Evolutionary conservation across 2,329 filamentous ascomycete genomes (phyloP), one percentile per base, ranked within the genome.

Genomic region (Hirsutella thompsonii): DNA sequence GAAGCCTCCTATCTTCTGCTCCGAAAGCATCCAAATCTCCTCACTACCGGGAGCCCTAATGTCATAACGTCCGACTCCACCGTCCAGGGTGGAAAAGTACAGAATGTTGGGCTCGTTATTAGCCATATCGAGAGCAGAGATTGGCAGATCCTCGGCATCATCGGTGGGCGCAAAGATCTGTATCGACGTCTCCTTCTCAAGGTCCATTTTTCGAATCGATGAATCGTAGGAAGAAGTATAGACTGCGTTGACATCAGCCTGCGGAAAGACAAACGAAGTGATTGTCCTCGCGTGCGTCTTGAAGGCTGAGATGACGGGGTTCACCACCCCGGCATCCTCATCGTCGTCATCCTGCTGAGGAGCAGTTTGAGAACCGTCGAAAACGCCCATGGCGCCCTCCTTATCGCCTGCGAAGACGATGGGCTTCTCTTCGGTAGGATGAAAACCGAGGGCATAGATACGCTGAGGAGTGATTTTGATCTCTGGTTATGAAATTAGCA

Each of bases 1-100:
- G 60, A 96, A 96, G 1, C 92, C 92, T 16, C 92, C 92, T 41
- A 98, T 95, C 55, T 98, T 98, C 59, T 94, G 89, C 40, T 93
- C 88, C 0, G 81, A 83, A 0, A 96, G 66, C 8, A 76, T 70
- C 74, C 86, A 93, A 1, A 83, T 65, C 14, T 87, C 75, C 3
- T 76, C 69, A 6, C 63, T 62, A 0, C 70, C 59, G 0, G 69
- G 64, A 0, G 73, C 70, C 8, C 90, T 78, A 41, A 82, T 70
- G 53, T 98, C 92, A 53, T 92, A 79, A 1, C 83, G 79, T 0
- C 89, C 89, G 21, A 96, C 80, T 0, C 68, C 69, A 2, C 92
- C 92, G 28, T 84, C 73, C 0, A 98, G 67, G 0, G 90, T 95
- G 0, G 89, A 90, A 61, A 95, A 96, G 54, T 88, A 83, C 1